Conservation (phyloP, 139 green algal genomes). For the Pycnococcus provasolii region DNA sequence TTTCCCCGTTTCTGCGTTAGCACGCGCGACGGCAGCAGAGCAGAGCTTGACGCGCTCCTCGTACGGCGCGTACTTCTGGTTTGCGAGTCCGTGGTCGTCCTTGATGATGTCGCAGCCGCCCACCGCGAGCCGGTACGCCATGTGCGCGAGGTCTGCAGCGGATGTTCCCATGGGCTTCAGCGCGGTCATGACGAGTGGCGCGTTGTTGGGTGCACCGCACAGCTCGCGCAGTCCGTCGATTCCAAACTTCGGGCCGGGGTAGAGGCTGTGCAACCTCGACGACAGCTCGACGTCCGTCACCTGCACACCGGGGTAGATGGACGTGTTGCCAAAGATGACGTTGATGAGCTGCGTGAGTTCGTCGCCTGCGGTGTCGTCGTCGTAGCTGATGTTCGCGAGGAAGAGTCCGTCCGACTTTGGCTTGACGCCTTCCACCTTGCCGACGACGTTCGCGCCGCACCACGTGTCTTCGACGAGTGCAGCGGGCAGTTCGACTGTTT, state of each 20-base stretch:
- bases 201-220: constrained; percentile 1
- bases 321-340: constrained; percentile 32
- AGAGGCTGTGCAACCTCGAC: not conserved
- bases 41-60: constrained; percentile 25
- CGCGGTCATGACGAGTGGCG: constrained; percentile 27
- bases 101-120: constrained; percentile 34
- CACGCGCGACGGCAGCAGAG: constrained; percentile 11
- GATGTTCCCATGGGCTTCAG: constrained; percentile 31
- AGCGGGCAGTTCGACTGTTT: too few relatives aligned
- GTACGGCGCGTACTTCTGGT: constrained; percentile 30
- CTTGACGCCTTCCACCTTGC: too few relatives aligned
- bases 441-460: too few relatives aligned
- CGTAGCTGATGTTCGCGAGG: constrained; percentile 13
- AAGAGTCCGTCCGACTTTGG: too few relatives aligned
- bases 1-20: constrained; percentile 28
- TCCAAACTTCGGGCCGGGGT: constrained; percentile 24
- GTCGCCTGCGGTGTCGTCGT: constrained; percentile 20
- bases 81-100: constrained; percentile 30
- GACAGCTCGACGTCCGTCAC: constrained; percentile 17
- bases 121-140: constrained; percentile 26
- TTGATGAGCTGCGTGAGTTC: constrained; percentile 31
- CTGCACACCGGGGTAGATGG: constrained; percentile 10
- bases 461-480: too few relatives aligned
- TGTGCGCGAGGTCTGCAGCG: constrained; percentile 21
- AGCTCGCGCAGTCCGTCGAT: constrained; percentile 20